phyloP scores from a whole-genome alignment of 1,284 basidiomycete genomes.

The Cystobasidiaceae sp. region DNA sequence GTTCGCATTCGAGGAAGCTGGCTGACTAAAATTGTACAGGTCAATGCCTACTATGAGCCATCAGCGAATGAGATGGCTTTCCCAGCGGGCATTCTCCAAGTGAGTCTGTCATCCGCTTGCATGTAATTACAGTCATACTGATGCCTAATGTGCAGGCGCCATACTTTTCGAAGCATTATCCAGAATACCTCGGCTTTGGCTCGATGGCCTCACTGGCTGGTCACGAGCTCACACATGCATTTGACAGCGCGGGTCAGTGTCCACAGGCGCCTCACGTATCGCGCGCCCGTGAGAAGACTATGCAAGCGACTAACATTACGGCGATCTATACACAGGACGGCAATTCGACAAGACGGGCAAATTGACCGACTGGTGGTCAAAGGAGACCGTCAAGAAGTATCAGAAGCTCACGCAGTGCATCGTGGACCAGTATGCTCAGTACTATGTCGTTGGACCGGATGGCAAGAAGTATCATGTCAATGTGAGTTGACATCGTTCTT shows the following conservation, averaged over 20 bases:
- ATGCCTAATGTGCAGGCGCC: constrained; percentile 54
- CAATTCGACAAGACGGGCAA: constrained; percentile 54
- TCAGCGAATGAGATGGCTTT: constrained; percentile 87
- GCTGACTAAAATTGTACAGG: constrained; percentile 42
- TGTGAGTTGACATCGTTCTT: no score
- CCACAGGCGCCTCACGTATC: no score
- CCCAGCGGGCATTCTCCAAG: constrained; percentile 86
- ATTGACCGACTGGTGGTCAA: constrained; percentile 71
- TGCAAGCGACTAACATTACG: constrained; percentile 50
- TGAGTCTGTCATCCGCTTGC: not conserved
- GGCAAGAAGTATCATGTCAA: constrained; percentile 40
- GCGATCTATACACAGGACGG: constrained; percentile 85
- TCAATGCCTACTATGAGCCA: constrained; percentile 76
- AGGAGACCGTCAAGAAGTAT: constrained; percentile 72
- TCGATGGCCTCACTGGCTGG: constrained; percentile 83
- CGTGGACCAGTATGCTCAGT: constrained; percentile 72
- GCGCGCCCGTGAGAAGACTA: no score
- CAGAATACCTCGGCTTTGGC: constrained; percentile 75
- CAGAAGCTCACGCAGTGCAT: constrained; percentile 79
- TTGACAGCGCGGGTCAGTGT: constrained; percentile 3
- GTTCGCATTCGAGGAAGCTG: not conserved
- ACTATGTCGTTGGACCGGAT: constrained; percentile 35
- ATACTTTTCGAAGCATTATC: constrained; percentile 72
- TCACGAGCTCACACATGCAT: constrained; percentile 65
- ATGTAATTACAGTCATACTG: not conserved